Evolutionary conservation across 2,329 filamentous ascomycete species (phyloP), one percentile per base, ranked within the genome.

Genomic region (Alternaria burnsii): DNA sequence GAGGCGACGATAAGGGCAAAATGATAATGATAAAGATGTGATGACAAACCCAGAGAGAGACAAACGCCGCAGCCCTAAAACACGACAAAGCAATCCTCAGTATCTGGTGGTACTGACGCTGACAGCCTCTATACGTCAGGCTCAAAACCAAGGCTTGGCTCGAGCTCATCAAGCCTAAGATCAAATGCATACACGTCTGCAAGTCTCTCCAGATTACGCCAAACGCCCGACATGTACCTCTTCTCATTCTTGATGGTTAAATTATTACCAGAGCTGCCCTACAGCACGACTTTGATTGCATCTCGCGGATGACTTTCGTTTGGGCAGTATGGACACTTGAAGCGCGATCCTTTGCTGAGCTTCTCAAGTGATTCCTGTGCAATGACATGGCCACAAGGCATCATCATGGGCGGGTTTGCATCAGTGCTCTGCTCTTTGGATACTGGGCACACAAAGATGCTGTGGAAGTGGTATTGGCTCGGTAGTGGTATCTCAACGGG

Each of bases 261-360:
- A 14, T 30, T 1, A 30, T 24, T 6, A 44, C 42, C 42, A 56
- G 20, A 32, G 20, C 52, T 36, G 38, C 50, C 40, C 67, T 72
- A 78, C 59, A 78, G 62, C 28, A 75, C 71, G 34, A 78, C 75
- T 53, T 76, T 76, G 54, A 63, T 70, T 7, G 93, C 92, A 55
- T 97, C 93, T 67, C 87, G 88, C 2, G 91, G 83, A 66, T 89
- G 85, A 46, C 92, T 93, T 79, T 98, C 94, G 30, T 82, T 88
- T 0, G 95, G 95, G 75, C 95, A 99, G 76, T 99, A 99, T 0
- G 95, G 95, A 73, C 95, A 99, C 79, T 99, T 99, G 84, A 96
- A 96, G 61, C 90, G 84, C 42, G 83, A 86, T 0, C 90, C 90
- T 80, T 96, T 97, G 55, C 89, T 89, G 42, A 98, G 84, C 73